Percentiles rank a stretch among this genome's conserved stretches.
These are phyloP conservation scores for Rhizopogon vulgaris DNA, from an alignment of 768 basidiomycete species.

Conservation along the genomic window DNA sequence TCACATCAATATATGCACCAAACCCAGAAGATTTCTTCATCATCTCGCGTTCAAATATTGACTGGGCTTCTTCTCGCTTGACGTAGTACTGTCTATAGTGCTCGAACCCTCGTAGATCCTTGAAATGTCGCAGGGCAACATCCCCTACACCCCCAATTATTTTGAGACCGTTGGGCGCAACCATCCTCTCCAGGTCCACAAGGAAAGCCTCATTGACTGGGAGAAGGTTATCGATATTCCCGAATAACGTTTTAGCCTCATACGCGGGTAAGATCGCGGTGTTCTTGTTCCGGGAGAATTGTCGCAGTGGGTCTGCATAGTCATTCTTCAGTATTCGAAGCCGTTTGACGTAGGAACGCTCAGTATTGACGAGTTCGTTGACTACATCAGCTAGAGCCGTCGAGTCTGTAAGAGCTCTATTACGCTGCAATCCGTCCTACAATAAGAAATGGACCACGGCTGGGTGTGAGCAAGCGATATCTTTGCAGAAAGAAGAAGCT, in stretches of 20 bases:
- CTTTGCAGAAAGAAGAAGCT: neutral
- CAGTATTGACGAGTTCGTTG: slow-evolving; percentile 84
- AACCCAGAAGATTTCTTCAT: slow-evolving; percentile 78
- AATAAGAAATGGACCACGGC: neutral
- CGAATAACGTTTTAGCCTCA: slow-evolving; percentile 90
- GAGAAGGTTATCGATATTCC: slow-evolving; percentile 86
- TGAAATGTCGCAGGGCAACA: slow-evolving; percentile 82
- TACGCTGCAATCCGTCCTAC: slow-evolving; percentile 30
- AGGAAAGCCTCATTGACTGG: slow-evolving; percentile 89
- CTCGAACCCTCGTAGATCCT: slow-evolving; percentile 77
- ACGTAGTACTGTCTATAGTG: slow-evolving; percentile 88
- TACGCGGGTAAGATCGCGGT: slow-evolving; percentile 85
- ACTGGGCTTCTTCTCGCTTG: slow-evolving; percentile 89
- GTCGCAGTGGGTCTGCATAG: slow-evolving; percentile 88
- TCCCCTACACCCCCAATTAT: slow-evolving; percentile 71
- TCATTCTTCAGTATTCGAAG: slow-evolving; percentile 77
- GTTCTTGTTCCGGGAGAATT: slow-evolving; percentile 77
- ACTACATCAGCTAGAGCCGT: slow-evolving; percentile 68
- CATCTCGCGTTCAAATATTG: slow-evolving; percentile 79
- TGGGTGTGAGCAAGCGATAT: neutral
- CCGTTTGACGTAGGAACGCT: slow-evolving; percentile 82
- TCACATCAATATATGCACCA: slow-evolving; percentile 80
- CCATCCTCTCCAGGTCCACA: slow-evolving; percentile 74
- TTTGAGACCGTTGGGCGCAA: slow-evolving; percentile 49
- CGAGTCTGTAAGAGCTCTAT: slow-evolving; percentile 58